Base-by-base conservation (phyloP, 2,329 filamentous ascomycete genomes). In the Phoma herbarum region DNA sequence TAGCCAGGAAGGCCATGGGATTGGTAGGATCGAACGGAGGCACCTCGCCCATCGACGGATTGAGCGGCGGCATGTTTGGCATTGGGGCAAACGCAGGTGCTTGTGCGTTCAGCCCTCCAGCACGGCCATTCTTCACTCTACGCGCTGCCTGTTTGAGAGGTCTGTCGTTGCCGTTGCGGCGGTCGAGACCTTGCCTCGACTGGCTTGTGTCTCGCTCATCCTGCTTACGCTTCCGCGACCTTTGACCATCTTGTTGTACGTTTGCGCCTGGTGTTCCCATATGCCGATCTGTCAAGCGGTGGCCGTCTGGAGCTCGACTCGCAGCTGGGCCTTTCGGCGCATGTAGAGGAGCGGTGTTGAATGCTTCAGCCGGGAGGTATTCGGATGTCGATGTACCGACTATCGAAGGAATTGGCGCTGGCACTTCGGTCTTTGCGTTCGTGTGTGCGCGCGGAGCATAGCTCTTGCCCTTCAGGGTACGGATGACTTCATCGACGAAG, bases 401-500 rank as follows among this genome's bases (percentile, higher is more conserved):
- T 23, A 69, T 67, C 1, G 70, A 66, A 18, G 67, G 63, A 33
- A 68, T 67, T 7, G 67, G 64, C 31, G 67, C 60, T 44, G 64
- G 52, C 62, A 71, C 50, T 64, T 62, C 51, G 31, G 70, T 48
- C 39, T 68, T 33, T 29, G 53, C 26, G 44, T 55, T 60, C 31
- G 54, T 64, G 22, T 76, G 59, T 31, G 68, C 61, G 79, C 77
- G 57, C 72, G 70, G 64, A 68, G 79, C 6, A 74, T 74, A 69
- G 47, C 50, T 62, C 60, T 85, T 88, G 70, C 84, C 84, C 43
- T 83, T 78, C 58, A 94, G 84, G 5, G 86, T 86, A 49, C 84
- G 77, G 69, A 93, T 89, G 20, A 93, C 83, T 68, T 93, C 89
- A 68, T 88, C 81, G 31, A 92, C 87, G 66, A 94, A 93, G 2